Conservation (phyloP, 176 grass and related monocot genomes). For the Oryza coarctata region DNA sequence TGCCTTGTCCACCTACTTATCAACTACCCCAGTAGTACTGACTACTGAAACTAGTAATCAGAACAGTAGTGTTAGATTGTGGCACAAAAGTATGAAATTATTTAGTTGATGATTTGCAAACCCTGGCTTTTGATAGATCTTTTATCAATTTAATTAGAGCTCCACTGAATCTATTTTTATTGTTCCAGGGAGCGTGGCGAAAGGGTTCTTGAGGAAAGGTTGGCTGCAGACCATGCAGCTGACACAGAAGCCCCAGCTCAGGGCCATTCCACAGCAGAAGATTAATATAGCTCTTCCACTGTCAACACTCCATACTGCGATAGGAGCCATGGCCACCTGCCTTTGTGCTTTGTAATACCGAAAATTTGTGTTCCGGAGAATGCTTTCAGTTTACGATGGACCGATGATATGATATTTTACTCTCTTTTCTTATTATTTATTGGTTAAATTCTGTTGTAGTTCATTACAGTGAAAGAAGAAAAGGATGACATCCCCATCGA, state of each 20-base stretch:
- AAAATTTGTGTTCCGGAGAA: constrained; percentile 25
- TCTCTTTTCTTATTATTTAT: constrained; percentile 41
- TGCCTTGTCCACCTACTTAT: neutral
- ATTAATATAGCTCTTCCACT: constrained; percentile 31
- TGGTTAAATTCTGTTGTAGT: constrained; percentile 50
- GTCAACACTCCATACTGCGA: neutral
- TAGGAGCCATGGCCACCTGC: constrained; percentile 19
- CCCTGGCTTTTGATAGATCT: neutral
- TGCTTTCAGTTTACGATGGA: constrained; percentile 43
- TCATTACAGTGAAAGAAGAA: constrained; percentile 37
- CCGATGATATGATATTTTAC: constrained; percentile 42
- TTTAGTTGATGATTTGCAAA: neutral
- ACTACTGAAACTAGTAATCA: neutral
- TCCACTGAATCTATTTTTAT: neutral
- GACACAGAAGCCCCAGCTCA: constrained; percentile 45
- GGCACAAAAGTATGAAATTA: neutral
- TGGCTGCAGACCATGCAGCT: constrained; percentile 49
- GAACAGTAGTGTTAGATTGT: neutral
- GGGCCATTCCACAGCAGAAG: constrained; percentile 32
- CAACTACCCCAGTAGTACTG: neutral
- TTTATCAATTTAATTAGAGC: neutral
- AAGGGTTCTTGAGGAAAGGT: constrained; percentile 88
- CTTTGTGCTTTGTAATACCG: neutral
- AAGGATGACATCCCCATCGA: neutral
- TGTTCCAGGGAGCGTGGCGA: constrained; percentile 71